Evolutionary conservation across 805 yeast genomes (phyloP).

Genomic region (Yarrowia porcina): DNA sequence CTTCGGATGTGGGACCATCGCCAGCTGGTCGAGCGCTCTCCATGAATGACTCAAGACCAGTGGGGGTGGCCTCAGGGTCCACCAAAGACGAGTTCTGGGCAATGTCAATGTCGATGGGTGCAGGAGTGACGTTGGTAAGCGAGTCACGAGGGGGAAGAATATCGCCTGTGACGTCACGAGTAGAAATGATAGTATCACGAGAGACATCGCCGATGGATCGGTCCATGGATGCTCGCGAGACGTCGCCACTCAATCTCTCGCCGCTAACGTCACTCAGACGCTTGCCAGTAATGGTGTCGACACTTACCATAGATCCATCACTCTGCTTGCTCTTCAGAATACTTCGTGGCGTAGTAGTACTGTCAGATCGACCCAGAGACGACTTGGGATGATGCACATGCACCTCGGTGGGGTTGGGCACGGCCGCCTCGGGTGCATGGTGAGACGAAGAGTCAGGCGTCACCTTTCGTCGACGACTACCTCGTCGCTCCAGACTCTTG

Average conservation of each 20-base stretch:
- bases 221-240: neutral
- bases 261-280: neutral
- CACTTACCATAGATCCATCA: neutral
- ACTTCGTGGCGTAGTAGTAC: conserved; percentile 25
- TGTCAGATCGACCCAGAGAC: conserved; percentile 3
- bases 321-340: conserved; percentile 29
- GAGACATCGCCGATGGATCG: neutral
- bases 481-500: conserved; percentile 38
- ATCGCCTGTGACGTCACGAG: neutral
- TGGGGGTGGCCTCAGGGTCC: neutral
- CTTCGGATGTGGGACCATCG: neutral
- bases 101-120: neutral
- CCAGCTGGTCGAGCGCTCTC: neutral
- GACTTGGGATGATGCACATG: conserved; percentile 30
- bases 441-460: neutral
- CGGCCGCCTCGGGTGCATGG: conserved; percentile 6
- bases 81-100: neutral
- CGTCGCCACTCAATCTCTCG: neutral
- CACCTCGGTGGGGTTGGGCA: conserved; percentile 37
- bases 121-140: neutral
- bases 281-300: neutral
- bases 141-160: neutral
- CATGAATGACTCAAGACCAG: neutral
- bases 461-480: conserved; percentile 31
- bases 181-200: neutral